Base-by-base conservation (phyloP, 176 grass and related monocot genomes). In the Poa annua region DNA sequence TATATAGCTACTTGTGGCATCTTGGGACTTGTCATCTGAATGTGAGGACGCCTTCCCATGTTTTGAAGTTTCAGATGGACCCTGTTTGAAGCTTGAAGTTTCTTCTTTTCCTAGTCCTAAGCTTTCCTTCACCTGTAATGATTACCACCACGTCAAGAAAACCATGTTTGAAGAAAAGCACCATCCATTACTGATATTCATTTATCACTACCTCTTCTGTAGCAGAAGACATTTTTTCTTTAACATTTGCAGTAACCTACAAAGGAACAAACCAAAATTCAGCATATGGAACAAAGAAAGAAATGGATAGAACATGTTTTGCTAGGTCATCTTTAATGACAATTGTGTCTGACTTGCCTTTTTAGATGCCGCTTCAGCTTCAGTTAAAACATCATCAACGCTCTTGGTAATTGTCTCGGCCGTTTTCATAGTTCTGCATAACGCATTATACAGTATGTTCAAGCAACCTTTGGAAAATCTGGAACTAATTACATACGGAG, bases 311-410 rank as follows among this genome's bases (percentile, higher is more conserved):
- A 65, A 42, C 32, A 45, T 29, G 66, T 76, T 54, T 54, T 41
- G 26, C 2, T 71, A 77, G 50, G 52, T 14, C 44, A 25, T 77
- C 20, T 29, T 66, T 66, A 11, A 49, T 25, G 59, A 67, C 38
- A 77, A 80, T n/a, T 51, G 52, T 82, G 45, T 63, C 71, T 53
- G 25, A 15, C 36, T 83, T 82, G 86, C 95, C 90, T 92, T 94
- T 86, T 94, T 94, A 71, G 95, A 97, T 88, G 92, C 87, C 45
- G 87, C 90, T 84, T 92, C 95, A 74, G 92, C 95, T 89, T 94
- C 95, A 59, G 57, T 77, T 90, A 88, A 92, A 91, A 92, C 92
- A 84, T 76, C 92, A 76, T 97, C 95, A 14, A 92, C 95, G 33
- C 86, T 86, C 81, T 87, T 97, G 81, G 92, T 91, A 76, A 97